A percentile compares a stretch with the other conserved stretches of the same genome.
Conservation (phyloP, 2,329 filamentous ascomycete genomes). For the Aspergillus fischeri region DNA sequence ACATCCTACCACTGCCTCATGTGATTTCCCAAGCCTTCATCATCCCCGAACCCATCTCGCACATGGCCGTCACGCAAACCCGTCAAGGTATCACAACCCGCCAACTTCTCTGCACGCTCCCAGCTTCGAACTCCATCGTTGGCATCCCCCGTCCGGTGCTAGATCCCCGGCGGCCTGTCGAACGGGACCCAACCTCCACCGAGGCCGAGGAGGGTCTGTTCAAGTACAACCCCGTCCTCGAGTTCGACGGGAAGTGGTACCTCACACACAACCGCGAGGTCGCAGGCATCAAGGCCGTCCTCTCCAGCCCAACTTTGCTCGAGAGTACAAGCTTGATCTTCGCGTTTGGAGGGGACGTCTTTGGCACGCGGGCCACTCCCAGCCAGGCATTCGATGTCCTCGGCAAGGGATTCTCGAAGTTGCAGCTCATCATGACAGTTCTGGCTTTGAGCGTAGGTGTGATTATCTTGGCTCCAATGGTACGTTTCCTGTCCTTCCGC, state of each 20-base stretch:
- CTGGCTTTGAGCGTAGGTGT: conserved; percentile 74
- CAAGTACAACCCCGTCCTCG: conserved; percentile 70
- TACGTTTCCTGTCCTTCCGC: conserved; percentile 46
- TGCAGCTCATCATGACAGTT: conserved; percentile 79
- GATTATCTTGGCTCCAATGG: conserved; percentile 75
- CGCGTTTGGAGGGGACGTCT: conserved; percentile 80
- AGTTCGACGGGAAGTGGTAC: conserved; percentile 76
- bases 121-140: conserved; percentile 68
- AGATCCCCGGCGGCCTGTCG: conserved; percentile 81
- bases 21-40: conserved; percentile 78
- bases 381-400: conserved; percentile 89
- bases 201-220: conserved; percentile 82
- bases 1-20: conserved; percentile 61
- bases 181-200: conserved; percentile 71
- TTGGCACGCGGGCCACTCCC: conserved; percentile 79
- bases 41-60: conserved; percentile 71
- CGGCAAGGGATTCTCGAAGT: conserved; percentile 89
- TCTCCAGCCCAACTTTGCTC: conserved; percentile 71
- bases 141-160: conserved; percentile 74
- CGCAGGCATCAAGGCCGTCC: conserved; percentile 66
- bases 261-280: conserved; percentile 81
- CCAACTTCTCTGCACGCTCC: conserved; percentile 74
- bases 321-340: conserved; percentile 91
- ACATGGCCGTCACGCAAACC: conserved; percentile 81
- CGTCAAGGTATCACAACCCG: conserved; percentile 85